Evolutionary conservation across 352 stramenopile species (phyloP).

Genomic region (Aphanomyces cochlioides): DNA sequence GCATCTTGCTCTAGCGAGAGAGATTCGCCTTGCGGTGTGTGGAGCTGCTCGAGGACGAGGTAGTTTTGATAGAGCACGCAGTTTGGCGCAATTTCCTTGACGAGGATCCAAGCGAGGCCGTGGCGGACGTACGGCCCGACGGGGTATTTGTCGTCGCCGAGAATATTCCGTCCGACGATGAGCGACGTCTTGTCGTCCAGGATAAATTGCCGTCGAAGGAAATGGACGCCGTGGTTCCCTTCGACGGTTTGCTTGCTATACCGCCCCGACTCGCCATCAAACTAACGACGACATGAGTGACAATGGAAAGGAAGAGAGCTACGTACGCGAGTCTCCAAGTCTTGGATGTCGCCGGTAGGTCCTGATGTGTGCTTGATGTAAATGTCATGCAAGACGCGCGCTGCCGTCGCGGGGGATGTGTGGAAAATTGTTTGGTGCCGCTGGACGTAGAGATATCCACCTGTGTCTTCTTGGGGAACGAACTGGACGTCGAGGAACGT

Average conservation of each 20-base stretch:
- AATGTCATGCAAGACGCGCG: neutral
- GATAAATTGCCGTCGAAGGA: conserved; percentile 11
- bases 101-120: conserved; percentile 25
- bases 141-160: conserved; percentile 26
- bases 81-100: conserved; percentile 10
- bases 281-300: conserved; percentile 1
- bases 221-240: conserved; percentile 3
- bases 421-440: conserved; percentile 16
- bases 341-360: conserved; percentile 8
- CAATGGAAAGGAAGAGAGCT: neutral
- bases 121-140: conserved; percentile 13
- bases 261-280: conserved; percentile 12
- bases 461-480: neutral
- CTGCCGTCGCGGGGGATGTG: neutral
- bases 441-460: conserved; percentile 7
- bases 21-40: neutral
- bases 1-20: neutral
- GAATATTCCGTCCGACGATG: conserved; percentile 22
- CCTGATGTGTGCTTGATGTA: conserved; percentile 9
- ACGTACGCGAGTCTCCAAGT: conserved; percentile 23
- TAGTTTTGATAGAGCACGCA: conserved; percentile 28
- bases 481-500: conserved; percentile 9
- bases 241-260: conserved; percentile 9
- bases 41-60: neutral
- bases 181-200: neutral